Conservation (phyloP, 805 yeast species). For the Yarrowia deformans region DNA sequence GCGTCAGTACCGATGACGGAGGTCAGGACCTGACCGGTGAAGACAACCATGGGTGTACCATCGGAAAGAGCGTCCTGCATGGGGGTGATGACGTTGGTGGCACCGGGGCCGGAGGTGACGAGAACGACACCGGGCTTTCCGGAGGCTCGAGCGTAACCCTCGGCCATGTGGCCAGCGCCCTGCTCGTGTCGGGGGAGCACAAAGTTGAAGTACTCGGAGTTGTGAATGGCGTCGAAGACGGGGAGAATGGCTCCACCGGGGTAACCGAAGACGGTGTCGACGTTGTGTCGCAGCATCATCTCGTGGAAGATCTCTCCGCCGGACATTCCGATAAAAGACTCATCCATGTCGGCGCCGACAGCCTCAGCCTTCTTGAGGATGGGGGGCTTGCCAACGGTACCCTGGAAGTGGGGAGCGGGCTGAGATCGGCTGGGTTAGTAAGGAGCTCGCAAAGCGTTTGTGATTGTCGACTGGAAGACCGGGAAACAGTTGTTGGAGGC, state of each 20-base stretch:
- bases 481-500: too few relatives aligned
- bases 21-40: conserved; percentile 97
- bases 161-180: conserved; percentile 99
- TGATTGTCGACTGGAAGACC: too few relatives aligned
- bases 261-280: conserved; percentile 95
- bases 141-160: conserved; percentile 94
- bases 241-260: conserved; percentile 99
- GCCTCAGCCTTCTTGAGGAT: conserved; percentile 37
- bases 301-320: conserved; percentile 99
- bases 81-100: conserved; percentile 98
- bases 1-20: conserved; percentile 97
- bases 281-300: conserved; percentile 96
- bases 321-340: conserved; percentile 91
- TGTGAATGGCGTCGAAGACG: conserved; percentile 95
- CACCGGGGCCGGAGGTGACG: conserved; percentile 99
- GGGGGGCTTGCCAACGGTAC: conserved; percentile 32
- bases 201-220: conserved; percentile 86
- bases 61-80: conserved; percentile 97
- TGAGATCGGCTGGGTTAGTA: conserved; percentile 33
- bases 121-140: conserved; percentile 98
- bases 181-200: conserved; percentile 97
- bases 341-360: conserved; percentile 52
- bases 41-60: conserved; percentile 96
- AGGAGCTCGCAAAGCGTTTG: too few relatives aligned
- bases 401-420: conserved; percentile 38